These are phyloP conservation scores for Ceratobasidium sp. DNA, from an alignment of 1,284 basidiomycete genomes.

Conservation along the genomic window DNA sequence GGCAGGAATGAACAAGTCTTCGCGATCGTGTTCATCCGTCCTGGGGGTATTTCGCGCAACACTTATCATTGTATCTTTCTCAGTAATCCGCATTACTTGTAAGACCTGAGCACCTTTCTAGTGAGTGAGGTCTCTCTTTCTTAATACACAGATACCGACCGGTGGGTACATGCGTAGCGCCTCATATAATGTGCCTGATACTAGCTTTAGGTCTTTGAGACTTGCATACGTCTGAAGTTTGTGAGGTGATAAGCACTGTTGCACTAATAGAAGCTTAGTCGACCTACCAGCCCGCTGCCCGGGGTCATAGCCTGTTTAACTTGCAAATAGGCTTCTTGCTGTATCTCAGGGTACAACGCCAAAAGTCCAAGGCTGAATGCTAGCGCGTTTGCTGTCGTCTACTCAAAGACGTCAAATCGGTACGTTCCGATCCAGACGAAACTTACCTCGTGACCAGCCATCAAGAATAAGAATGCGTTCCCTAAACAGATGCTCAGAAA, in stretches of 20 bases:
- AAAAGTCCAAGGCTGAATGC: slow-evolving; percentile 29
- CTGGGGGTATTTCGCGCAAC: neutral
- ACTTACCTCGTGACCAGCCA: slow-evolving; percentile 32
- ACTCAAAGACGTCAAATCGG: neutral
- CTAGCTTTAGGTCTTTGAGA: slow-evolving; percentile 16
- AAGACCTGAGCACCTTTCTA: neutral
- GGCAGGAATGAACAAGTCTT: slow-evolving; percentile 3
- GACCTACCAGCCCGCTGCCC: neutral
- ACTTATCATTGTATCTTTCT: neutral
- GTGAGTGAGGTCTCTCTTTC: neutral
- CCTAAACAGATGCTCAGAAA: neutral
- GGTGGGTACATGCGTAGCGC: slow-evolving; percentile 36
- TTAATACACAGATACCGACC: slow-evolving; percentile 2
- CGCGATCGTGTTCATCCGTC: neutral
- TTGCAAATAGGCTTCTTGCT: slow-evolving; percentile 30
- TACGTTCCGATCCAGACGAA: neutral
- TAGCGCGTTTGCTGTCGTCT: slow-evolving; percentile 36
- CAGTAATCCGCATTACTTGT: neutral
- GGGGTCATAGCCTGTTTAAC: slow-evolving; percentile 19
- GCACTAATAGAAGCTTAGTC: neutral
- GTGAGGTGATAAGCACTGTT: neutral
- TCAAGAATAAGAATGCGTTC: slow-evolving; percentile 18
- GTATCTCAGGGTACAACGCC: slow-evolving; percentile 17
- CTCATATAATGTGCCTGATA: slow-evolving; percentile 23
- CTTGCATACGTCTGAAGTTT: slow-evolving; percentile 26